Percentiles rank a stretch among this genome's conserved stretches.
These are phyloP conservation scores for Globisporangium cederbergense DNA, from an alignment of 352 stramenopile genomes.

Conservation along the genomic window DNA sequence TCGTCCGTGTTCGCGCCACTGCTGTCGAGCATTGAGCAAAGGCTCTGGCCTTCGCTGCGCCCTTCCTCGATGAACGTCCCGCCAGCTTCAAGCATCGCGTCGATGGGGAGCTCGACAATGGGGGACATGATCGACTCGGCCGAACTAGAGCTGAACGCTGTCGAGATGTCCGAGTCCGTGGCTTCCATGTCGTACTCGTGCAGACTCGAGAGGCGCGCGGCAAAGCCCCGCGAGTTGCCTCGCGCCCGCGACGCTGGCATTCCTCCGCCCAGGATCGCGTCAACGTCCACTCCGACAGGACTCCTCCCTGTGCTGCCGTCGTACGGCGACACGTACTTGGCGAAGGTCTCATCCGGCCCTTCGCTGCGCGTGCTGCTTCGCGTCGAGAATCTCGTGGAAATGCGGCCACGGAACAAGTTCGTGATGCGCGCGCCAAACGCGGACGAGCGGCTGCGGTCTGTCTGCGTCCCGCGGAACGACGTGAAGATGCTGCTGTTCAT, in stretches of 20 bases:
- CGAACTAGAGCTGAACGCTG: constrained; percentile 31
- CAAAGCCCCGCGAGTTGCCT: constrained; percentile 23
- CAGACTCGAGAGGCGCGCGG: constrained; percentile 56
- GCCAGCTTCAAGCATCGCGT: constrained; percentile 47
- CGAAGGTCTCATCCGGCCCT: constrained; percentile 30
- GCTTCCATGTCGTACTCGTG: constrained; percentile 49
- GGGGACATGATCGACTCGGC: constrained; percentile 42
- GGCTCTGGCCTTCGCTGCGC: constrained; percentile 8
- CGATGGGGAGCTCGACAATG: constrained; percentile 42
- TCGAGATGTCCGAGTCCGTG: constrained; percentile 35
- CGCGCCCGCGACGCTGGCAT: constrained; percentile 14
- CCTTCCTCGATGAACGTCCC: constrained; percentile 33
- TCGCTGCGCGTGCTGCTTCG: constrained; percentile 34
- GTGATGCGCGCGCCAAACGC: constrained; percentile 49
- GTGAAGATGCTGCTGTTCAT: constrained; percentile 66
- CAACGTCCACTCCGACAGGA: constrained; percentile 16
- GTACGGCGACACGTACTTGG: constrained; percentile 47
- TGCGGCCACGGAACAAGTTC: constrained; percentile 57
- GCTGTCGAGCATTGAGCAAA: constrained; percentile 16
- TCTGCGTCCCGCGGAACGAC: constrained; percentile 39
- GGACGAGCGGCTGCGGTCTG: constrained; percentile 29
- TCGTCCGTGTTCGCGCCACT: constrained; percentile 6
- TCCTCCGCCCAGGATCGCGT: constrained; percentile 28
- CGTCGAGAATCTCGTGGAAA: constrained; percentile 23
- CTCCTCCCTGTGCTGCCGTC: constrained; percentile 20